phyloP scores from a whole-genome alignment of 352 stramenopile species.

The Globisporangium nunn region DNA sequence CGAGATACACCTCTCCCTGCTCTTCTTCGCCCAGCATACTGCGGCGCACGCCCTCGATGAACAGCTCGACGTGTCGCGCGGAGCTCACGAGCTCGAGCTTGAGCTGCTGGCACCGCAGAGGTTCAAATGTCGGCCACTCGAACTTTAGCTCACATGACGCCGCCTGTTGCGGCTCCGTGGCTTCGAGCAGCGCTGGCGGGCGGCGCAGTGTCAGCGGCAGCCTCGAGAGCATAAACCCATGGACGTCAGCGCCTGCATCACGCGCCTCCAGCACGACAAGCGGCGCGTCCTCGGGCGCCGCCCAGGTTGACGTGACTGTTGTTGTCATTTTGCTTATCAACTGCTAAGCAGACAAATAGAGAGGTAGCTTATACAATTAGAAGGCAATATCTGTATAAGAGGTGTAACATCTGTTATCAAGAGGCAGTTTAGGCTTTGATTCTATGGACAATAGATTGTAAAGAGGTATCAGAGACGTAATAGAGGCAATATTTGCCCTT shows the following conservation, averaged over 20 bases:
- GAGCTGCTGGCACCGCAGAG: slow-evolving; percentile 39
- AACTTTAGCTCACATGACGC: slow-evolving; percentile 37
- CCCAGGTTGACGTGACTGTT: not conserved
- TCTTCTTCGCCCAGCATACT: slow-evolving; percentile 58
- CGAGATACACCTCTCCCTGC: slow-evolving; percentile 59
- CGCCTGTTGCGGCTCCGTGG: not conserved
- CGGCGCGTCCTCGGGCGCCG: not conserved
- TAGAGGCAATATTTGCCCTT: too few species aligned
- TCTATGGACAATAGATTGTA: too few species aligned
- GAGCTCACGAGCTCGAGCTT: slow-evolving; percentile 48
- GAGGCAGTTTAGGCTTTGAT: too few species aligned
- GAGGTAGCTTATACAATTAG: too few species aligned
- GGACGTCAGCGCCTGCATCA: not conserved
- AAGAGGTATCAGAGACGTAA: too few species aligned
- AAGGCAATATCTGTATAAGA: too few species aligned
- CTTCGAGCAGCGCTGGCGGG: slow-evolving; percentile 1
- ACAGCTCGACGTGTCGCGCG: slow-evolving; percentile 65
- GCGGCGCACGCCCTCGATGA: slow-evolving; percentile 36
- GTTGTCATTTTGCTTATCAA: not conserved
- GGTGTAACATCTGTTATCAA: too few species aligned
- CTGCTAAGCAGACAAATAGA: too few species aligned
- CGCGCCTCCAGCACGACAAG: slow-evolving; percentile 2
- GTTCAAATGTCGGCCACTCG: slow-evolving; percentile 19
- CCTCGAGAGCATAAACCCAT: slow-evolving; percentile 7
- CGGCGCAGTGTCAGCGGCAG: slow-evolving; percentile 19